Base-by-base conservation (phyloP, 768 basidiomycete species). In the Mycena floridula region DNA sequence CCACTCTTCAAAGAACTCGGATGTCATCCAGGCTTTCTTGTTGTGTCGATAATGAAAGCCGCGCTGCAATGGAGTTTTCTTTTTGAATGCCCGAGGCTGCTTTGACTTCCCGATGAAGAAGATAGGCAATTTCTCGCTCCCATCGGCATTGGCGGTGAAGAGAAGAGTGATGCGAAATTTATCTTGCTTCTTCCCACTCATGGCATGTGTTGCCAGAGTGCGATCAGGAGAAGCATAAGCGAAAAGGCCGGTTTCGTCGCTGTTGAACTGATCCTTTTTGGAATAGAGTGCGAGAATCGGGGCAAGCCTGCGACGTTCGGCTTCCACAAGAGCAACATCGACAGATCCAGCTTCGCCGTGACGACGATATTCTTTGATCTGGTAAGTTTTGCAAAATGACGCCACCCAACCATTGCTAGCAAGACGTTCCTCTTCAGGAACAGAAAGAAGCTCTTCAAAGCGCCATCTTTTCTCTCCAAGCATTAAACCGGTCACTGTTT, bases 1-100 rank as follows among this genome's bases (percentile, higher is more conserved):
- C 63, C 64, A 70, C 23, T 65, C 57, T 32, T 63, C 51, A 55
- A 63, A 70, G 2, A 68, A 48, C 7, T 39, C 32, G 0, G 53
- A 24, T 0, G 60, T 67, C 67, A 69, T 70, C 67, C 65, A 69
- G 2, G 12, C n/a, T n/a, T n/a, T n/a, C n/a, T n/a, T n/a, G n/a
- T n/a, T n/a, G n/a, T n/a, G n/a, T n/a, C 51, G 52, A 39, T 69
- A 69, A 43, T 56, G 47, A 44, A 67, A 69, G 1, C 64, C 59
- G 18, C 66, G 55, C 40, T 63, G 50, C n/a, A 23, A 44, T 8
- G 53, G 64, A 24, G 50, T 46, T 39, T 65, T 60, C 28, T 57
- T 58, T 2, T 52, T 40, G 46, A 67, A 67, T 8, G 53, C 47
- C 12, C 54, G 51, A n/a, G 67, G 67, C n/a, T n/a, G n/a, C n/a